Percentiles rank a stretch among this genome's conserved stretches.
phyloP scores from a whole-genome alignment of 2,329 filamentous ascomycete genomes.

The Shiraia sp. region DNA sequence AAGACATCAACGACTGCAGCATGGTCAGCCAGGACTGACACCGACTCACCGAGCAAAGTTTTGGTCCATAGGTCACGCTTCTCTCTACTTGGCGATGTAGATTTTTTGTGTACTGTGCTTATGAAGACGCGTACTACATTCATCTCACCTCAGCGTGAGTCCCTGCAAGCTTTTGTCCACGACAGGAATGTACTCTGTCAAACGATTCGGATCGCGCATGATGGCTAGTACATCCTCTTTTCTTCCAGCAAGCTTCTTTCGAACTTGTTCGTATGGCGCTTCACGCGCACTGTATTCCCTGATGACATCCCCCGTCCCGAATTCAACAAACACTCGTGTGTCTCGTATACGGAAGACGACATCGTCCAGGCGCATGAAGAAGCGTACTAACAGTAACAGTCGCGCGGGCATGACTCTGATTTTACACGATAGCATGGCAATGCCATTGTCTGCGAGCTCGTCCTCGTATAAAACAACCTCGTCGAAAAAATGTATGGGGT shows the following conservation, averaged over 20 bases:
- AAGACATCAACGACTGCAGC: too few relatives aligned
- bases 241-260: conserved; percentile 58
- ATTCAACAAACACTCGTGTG: conserved; percentile 90
- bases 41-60: too few relatives aligned
- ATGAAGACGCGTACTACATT: not conserved
- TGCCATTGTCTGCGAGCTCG: conserved; percentile 96
- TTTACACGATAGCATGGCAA: conserved; percentile 88
- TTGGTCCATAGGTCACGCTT: too few relatives aligned
- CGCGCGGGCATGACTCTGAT: conserved; percentile 88
- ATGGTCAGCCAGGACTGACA: too few relatives aligned
- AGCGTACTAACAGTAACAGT: conserved; percentile 79
- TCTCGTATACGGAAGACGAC: conserved; percentile 87
- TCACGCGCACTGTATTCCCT: conserved; percentile 91
- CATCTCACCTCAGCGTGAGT: conserved; percentile 42
- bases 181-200: conserved; percentile 62
- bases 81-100: too few relatives aligned
- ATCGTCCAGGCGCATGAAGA: conserved; percentile 92
- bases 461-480: conserved; percentile 96
- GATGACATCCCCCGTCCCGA: conserved; percentile 75
- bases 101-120: too few relatives aligned
- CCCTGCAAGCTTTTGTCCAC: conserved; percentile 70
- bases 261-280: conserved; percentile 75
- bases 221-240: conserved; percentile 75
- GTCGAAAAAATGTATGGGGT: conserved; percentile 96
- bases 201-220: conserved; percentile 76